phyloP scores from a whole-genome alignment of 1,139 yeast species.

The Magnusiomyces magnusii region DNA sequence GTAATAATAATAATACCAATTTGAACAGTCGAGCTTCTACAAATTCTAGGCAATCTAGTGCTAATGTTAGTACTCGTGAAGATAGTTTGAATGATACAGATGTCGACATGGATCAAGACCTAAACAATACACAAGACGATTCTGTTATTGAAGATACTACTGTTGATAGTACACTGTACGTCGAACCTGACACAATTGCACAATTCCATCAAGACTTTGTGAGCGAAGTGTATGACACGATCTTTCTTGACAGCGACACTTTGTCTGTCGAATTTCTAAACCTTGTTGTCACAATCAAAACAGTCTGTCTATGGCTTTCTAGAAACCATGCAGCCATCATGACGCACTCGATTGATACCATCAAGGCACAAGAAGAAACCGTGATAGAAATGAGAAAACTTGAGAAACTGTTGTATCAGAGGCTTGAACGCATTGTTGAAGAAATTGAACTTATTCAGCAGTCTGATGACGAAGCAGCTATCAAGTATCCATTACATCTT shows the following conservation, averaged over 20 bases:
- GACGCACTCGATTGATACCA: background rate
- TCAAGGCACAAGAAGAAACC: background rate
- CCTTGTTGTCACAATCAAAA: background rate
- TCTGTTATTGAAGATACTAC: background rate
- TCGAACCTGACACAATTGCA: slow-evolving; percentile 6
- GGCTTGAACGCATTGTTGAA: background rate
- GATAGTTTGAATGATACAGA: too few relatives aligned
- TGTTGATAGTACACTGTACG: background rate
- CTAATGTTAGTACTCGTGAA: background rate
- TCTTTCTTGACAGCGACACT: background rate
- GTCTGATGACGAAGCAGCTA: slow-evolving; percentile 3
- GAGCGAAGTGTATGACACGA: slow-evolving; percentile 1
- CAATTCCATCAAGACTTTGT: slow-evolving; percentile 4
- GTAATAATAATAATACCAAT: too few relatives aligned
- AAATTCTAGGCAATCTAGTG: background rate
- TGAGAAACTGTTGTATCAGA: background rate
- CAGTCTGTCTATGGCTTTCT: background rate
- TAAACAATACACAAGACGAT: background rate
- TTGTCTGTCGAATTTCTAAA: background rate
- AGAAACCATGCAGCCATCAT: background rate
- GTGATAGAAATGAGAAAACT: background rate
- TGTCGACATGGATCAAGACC: background rate
- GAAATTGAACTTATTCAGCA: slow-evolving; percentile 4
- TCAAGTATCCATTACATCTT: slow-evolving; percentile 6
- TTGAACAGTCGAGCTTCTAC: too few relatives aligned